Conservation (phyloP, 306 rosid species). For the Cyclanthera cordifolia region DNA sequence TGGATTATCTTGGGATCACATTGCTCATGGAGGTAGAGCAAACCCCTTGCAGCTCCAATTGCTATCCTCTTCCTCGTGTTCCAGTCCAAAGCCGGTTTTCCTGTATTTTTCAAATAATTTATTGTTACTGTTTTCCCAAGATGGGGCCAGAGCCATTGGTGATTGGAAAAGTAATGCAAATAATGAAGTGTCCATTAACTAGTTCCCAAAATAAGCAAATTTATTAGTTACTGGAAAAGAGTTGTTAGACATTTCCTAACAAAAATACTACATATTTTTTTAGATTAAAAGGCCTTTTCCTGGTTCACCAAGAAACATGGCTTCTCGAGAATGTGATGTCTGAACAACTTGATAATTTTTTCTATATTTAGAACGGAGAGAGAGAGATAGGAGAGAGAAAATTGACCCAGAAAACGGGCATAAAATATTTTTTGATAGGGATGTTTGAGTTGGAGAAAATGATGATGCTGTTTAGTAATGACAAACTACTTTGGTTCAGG, state of each 20-base stretch:
- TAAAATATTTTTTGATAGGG: not conserved
- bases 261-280: not conserved
- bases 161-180: not conserved
- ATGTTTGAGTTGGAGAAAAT: not conserved
- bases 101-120: constrained; percentile 23
- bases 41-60: too few species aligned
- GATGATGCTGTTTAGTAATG: not conserved
- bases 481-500: constrained; percentile 7
- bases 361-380: not conserved
- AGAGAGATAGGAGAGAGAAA: not conserved
- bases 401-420: constrained; percentile 1
- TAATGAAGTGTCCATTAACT: not conserved
- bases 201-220: not conserved
- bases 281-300: too few species aligned
- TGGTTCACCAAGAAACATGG: not conserved
- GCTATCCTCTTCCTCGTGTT: too few species aligned
- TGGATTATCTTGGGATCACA: constrained; percentile 95
- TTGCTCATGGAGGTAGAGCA: too few species aligned
- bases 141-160: not conserved
- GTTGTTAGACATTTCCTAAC: not conserved
- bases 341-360: not conserved
- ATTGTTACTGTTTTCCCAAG: not conserved
- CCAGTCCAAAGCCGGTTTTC: too few species aligned
- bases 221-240: not conserved
- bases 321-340: not conserved